A percentile compares a stretch with the other conserved stretches of the same genome.
phyloP scores from a whole-genome alignment of 495 filamentous ascomycete species.

The Acidomyces sp. region DNA sequence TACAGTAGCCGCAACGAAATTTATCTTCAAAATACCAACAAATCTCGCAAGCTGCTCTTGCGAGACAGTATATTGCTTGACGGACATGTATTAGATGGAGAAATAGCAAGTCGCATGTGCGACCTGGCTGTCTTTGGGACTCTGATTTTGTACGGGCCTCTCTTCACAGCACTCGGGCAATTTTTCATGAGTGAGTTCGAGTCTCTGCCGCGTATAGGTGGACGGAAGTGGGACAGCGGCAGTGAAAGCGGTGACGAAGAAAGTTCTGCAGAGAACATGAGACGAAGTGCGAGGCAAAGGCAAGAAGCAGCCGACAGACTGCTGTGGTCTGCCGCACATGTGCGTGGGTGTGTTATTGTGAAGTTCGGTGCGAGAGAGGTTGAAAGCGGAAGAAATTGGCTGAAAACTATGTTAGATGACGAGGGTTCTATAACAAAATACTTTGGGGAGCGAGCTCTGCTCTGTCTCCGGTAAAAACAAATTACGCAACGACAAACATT shows the following conservation, averaged over 20 bases:
- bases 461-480: conserved; percentile 35
- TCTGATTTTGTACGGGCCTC: conserved; percentile 62
- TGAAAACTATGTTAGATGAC: conserved; percentile 41
- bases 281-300: conserved; percentile 27
- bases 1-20: conserved; percentile 83
- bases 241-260: conserved; percentile 24
- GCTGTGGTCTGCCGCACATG: conserved; percentile 74
- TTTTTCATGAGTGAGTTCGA: conserved; percentile 68
- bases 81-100: conserved; percentile 26
- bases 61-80: conserved; percentile 72
- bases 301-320: conserved; percentile 39
- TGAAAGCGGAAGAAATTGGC: conserved; percentile 49
- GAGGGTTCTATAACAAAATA: conserved; percentile 44
- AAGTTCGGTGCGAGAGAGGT: conserved; percentile 63
- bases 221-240: conserved; percentile 44
- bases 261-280: conserved; percentile 27
- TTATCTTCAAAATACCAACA: conserved; percentile 38
- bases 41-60: conserved; percentile 51
- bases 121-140: conserved; percentile 62
- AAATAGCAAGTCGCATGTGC: conserved; percentile 47
- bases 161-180: conserved; percentile 48
- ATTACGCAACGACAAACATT: no score
- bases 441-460: conserved; percentile 51
- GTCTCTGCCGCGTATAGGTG: conserved; percentile 66
- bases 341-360: conserved; percentile 74